Evolutionary conservation across 257 asterid genomes (phyloP).

Genomic region (Galeopsis tetrahit): DNA sequence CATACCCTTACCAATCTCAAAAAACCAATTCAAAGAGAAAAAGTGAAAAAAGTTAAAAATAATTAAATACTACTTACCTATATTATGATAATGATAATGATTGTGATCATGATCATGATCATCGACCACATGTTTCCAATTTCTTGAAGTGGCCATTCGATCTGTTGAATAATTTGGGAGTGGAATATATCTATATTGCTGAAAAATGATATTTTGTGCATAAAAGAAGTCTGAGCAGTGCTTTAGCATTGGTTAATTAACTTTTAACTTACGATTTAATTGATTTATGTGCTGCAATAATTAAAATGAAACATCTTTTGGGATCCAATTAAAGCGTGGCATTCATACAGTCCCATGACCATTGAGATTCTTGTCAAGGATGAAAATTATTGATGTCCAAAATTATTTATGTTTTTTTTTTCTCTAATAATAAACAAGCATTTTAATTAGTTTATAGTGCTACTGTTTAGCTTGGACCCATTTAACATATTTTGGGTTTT

Average conservation of each 20-base stretch:
- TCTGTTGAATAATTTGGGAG: neutral
- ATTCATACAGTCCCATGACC: neutral
- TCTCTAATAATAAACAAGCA: too few species aligned
- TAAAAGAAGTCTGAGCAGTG: too few species aligned
- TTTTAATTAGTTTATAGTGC: too few species aligned
- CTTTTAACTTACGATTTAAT: neutral
- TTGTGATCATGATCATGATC: neutral
- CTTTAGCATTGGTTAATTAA: too few species aligned
- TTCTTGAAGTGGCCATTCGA: slow-evolving; percentile 25
- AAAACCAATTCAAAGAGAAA: too few species aligned
- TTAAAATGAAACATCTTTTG: neutral
- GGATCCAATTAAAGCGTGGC: neutral
- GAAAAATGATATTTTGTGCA: too few species aligned
- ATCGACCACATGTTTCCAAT: slow-evolving; percentile 7
- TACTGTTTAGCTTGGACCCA: too few species aligned
- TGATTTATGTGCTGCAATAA: neutral
- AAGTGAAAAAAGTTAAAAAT: neutral
- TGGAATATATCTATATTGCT: neutral
- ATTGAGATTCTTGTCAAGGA: neutral
- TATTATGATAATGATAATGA: neutral
- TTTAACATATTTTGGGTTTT: too few species aligned
- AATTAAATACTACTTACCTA: slow-evolving; percentile 11
- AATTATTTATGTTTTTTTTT: too few species aligned
- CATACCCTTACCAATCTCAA: neutral
- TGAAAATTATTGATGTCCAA: too few species aligned